A percentile compares a stretch with the other conserved stretches of the same genome.
phyloP scores from a whole-genome alignment of 495 filamentous ascomycete genomes.

The Aspergillus affinis region DNA sequence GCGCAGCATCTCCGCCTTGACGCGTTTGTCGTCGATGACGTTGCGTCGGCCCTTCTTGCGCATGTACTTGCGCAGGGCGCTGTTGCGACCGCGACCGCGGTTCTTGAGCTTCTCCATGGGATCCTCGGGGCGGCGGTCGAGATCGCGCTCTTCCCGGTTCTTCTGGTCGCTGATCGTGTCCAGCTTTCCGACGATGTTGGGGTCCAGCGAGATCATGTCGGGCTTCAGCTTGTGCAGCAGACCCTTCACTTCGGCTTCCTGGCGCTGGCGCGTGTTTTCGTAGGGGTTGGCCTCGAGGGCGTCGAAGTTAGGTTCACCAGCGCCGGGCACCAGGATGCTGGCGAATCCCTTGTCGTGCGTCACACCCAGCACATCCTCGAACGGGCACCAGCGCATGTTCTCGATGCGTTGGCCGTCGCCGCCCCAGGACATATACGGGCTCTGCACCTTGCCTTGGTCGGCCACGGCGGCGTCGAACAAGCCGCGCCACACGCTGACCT shows the following conservation, averaged over 20 bases:
- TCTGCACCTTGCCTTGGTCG: slow-evolving; percentile 76
- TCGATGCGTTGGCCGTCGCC: slow-evolving; percentile 82
- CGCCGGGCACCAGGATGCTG: slow-evolving; percentile 85
- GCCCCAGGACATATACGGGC: slow-evolving; percentile 91
- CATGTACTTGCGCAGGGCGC: slow-evolving; percentile 77
- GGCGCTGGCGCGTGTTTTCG: slow-evolving; percentile 88
- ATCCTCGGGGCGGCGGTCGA: slow-evolving; percentile 71
- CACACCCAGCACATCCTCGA: slow-evolving; percentile 87
- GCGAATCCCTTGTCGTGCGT: slow-evolving; percentile 84
- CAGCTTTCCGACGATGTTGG: slow-evolving; percentile 82
- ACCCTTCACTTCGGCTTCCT: slow-evolving; percentile 85
- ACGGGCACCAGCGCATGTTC: slow-evolving; percentile 86
- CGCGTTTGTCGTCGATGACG: slow-evolving; percentile 82
- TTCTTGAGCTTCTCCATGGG: slow-evolving; percentile 68
- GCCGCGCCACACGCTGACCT: slow-evolving; percentile 84
- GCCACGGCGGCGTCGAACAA: slow-evolving; percentile 69
- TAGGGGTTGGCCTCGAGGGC: slow-evolving; percentile 94
- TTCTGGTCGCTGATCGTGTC: slow-evolving; percentile 75
- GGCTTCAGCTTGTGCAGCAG: slow-evolving; percentile 92
- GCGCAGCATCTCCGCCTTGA: slow-evolving; percentile 66
- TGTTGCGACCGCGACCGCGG: slow-evolving; percentile 87
- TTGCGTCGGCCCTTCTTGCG: slow-evolving; percentile 88
- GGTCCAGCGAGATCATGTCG: slow-evolving; percentile 94
- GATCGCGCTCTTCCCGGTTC: slow-evolving; percentile 68
- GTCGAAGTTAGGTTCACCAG: slow-evolving; percentile 96